Evolutionary conservation across 202 grass and related monocot species (phyloP), one percentile per base, ranked within the genome.

Genomic region (Zoysia matrella): DNA sequence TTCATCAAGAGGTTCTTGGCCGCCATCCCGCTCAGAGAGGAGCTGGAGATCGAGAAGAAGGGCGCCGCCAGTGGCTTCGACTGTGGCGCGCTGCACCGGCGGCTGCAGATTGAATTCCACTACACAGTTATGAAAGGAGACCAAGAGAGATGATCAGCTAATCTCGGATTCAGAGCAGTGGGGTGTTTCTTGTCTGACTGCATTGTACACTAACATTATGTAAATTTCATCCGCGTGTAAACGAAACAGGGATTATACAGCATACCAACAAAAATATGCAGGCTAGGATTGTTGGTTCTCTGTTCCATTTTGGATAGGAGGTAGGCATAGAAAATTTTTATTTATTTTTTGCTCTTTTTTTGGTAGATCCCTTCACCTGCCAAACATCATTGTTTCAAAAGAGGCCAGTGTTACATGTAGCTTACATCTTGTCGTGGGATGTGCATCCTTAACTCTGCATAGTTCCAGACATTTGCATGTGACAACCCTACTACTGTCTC

Each of bases 101-200:
- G 97, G 54, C 79, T 99, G 77, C 97, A 99, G 82, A 99, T 99
- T 36, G 97, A 99, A 67, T 96, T 99, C 76, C 97, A 99, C 73
- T 94, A 85, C 82, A 85, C 80, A 1, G 78, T 72, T 51, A 67
- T 93, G 45, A 66, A 72, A 48, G 36, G 74, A 83, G 40, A 89
- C 1, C 15, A 47, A 44, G 60, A 65, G 41, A 75, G 86, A 77
- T 80, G 75, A 86, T 67, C 9, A 7, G 18, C 1, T 76, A 40
- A 69, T 65, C 11, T 78, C 51, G 42, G 7, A 57, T 50, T 18
- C 45, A 46, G 45, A 14, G 43, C 39, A 42, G 3, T 41, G 18
- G 4, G 47, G 8, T 12, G 78, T 70, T 12, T 60, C 15, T 40
- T 61, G 36, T 14, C 84, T 69, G 53, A 81, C 58, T 65, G 8